Evolutionary conservation across 1,139 yeast genomes (phyloP), one percentile per base, ranked within the genome.

Genomic region (Pichia cactophila): DNA sequence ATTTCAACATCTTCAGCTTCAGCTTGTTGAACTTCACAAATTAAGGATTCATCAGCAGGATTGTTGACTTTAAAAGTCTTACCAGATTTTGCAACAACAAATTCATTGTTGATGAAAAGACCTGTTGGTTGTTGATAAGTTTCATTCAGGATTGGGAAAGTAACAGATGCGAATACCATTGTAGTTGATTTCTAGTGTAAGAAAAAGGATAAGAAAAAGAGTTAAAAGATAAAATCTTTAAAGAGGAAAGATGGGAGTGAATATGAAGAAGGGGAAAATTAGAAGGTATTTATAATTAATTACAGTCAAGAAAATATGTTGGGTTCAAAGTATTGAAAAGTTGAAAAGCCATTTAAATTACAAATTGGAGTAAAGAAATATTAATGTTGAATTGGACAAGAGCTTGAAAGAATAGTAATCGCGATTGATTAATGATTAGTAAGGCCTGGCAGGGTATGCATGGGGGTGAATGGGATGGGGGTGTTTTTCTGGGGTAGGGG

Each of bases 51-150:
- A 43, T 80, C 80, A 31, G 81, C 59, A 42, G 86, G 86, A 61
- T 74, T 73, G 52, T 70, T 64, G 40, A 77, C 80, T 50, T 70
- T 74, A 55, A 81, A 75, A 31, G 79, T 73, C 61, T 77, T 74
- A 52, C 75, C 77, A 43, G 67, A 67, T 52, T 65, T 66, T 28
- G 85, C 70, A 35, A 70, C 64, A 41, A 77, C 81, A 53, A 77
- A 78, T 61, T 81, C 77, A 60, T 80, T 79, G 69, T 78, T 77
- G 64, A 81, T 80, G 69, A 77, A 78, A 61, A 81, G 65, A 56
- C 86, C 86, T 31, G 82, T 75, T 59, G 88, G 89, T 68, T 82
- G 88, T 54, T 74, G 75, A 73, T 66, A 73, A 51, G 69, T 71
- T 50, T 70, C 46, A 74, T 72, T 33, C 73, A 66, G 52, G 77